These are phyloP conservation scores for Backusella macrospora DNA, from an alignment of 192 early-diverging fungal species.

Conservation along the genomic window DNA sequence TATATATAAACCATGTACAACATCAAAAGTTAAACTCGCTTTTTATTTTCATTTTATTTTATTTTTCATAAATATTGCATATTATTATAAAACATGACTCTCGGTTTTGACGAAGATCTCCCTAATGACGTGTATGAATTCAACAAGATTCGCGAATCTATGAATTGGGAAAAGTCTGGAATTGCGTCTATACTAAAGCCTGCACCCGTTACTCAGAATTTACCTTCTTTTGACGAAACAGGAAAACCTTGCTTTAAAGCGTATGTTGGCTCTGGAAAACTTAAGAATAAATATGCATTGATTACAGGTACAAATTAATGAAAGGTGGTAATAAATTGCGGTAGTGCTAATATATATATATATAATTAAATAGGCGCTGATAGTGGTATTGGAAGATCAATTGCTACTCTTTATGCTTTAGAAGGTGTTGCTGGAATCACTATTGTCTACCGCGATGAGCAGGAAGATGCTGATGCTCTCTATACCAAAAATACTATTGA, in stretches of 20 bases:
- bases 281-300: slow-evolving; percentile 50
- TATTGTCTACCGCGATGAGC: slow-evolving; percentile 54
- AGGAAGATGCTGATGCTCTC: slow-evolving; percentile 55
- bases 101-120: slow-evolving; percentile 42
- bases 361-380: slow-evolving; percentile 36
- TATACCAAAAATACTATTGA: slow-evolving; percentile 47
- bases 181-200: slow-evolving; percentile 44
- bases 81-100: slow-evolving; percentile 33
- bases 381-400: slow-evolving; percentile 55
- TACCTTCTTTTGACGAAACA: slow-evolving; percentile 41
- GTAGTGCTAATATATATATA: not conserved
- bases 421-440: slow-evolving; percentile 53
- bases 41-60: not conserved
- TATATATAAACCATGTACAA: not conserved
- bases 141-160: slow-evolving; percentile 36
- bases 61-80: slow-evolving; percentile 8
- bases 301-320: slow-evolving; percentile 39
- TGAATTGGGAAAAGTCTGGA: slow-evolving; percentile 38
- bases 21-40: not conserved
- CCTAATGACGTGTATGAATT: slow-evolving; percentile 41
- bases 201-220: slow-evolving; percentile 43
- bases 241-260: slow-evolving; percentile 43
- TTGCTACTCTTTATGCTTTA: slow-evolving; percentile 53
- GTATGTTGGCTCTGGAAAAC: slow-evolving; percentile 48
- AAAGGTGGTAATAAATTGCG: not conserved